Base-by-base conservation (phyloP, 257 asterid genomes). In the Lycium barbarum region DNA sequence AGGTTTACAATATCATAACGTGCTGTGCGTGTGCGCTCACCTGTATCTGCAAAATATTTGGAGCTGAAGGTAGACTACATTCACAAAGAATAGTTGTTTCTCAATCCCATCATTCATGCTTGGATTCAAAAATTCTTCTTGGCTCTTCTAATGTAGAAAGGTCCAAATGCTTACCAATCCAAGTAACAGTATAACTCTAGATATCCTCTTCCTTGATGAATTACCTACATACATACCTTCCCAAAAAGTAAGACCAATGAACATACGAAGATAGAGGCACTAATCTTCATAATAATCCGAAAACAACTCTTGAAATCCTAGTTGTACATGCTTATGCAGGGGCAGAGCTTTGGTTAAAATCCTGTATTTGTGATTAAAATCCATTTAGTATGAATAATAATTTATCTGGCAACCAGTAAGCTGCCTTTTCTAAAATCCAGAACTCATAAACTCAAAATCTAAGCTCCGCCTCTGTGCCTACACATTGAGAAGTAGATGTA, bases 141-240 rank as follows among this genome's bases (percentile, higher is more conserved):
- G 49, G 20, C 58, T 35, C 38, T 74, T 26, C 82, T 76, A 59
- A 17, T 79, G 81, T 36, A 84, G 53, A 62, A 85, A 55, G 82
- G 38, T 85, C 86, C 84, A 79, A 85, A 83, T 68, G 68, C 36
- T 79, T 3, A 81, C 84, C 22, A 80, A 51, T 63, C 89, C 92
- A n/a, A 90, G 89, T 83, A 87, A 79, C 62, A 83, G 5, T 67
- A 71, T 9, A 9, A 54, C 63, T 58, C 35, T 84, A 47, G 83
- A 80, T 65, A 82, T 80, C 83, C 38, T 89, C 84, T 38, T 79
- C 9, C 26, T 54, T 18, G 88, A 74, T 15, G 94, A 87, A 72
- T 86, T 61, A 45, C 89, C 91, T 90, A 90, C 89, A 81, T 54
- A 20, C 49, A 43, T 17, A 61, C 62, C 8, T 38, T 20, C 72